A percentile compares a stretch with the other conserved stretches of the same genome.
Conservation (phyloP, 352 stramenopile species). For the Blastocystis sp. region DNA sequence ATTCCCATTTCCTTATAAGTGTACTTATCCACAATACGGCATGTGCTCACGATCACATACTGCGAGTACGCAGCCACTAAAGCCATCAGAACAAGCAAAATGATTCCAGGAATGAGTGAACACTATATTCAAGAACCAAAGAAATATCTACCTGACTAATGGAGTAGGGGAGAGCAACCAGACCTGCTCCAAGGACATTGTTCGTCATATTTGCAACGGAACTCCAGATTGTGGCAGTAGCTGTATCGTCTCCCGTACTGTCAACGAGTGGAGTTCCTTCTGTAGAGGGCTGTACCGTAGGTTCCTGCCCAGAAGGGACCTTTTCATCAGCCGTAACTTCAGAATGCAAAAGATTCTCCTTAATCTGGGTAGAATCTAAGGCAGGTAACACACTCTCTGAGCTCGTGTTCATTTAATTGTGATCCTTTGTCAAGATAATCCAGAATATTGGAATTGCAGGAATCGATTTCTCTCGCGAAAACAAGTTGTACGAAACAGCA, state of each 20-base stretch:
- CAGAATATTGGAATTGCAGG: background rate
- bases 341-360: background rate
- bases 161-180: background rate
- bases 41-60: conserved; percentile 24
- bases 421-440: background rate
- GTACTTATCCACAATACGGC: conserved; percentile 31
- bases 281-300: background rate
- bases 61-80: background rate
- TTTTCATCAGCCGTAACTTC: background rate
- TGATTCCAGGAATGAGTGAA: conserved; percentile 5
- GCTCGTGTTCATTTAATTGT: background rate
- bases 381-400: background rate
- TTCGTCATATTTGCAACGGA: conserved; percentile 33
- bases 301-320: background rate
- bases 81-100: background rate
- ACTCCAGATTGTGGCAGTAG: background rate
- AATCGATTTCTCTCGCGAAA: background rate
- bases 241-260: background rate
- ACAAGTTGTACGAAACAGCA: no score
- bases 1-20: conserved; percentile 31
- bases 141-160: background rate
- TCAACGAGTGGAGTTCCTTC: background rate
- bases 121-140: background rate
- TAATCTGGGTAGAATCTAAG: background rate
- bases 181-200: conserved; percentile 12